Percentiles rank a stretch among this genome's conserved stretches.
Evolutionary conservation across 441 rosid genomes (phyloP).

Genomic region (Codiaeum variegatum): DNA sequence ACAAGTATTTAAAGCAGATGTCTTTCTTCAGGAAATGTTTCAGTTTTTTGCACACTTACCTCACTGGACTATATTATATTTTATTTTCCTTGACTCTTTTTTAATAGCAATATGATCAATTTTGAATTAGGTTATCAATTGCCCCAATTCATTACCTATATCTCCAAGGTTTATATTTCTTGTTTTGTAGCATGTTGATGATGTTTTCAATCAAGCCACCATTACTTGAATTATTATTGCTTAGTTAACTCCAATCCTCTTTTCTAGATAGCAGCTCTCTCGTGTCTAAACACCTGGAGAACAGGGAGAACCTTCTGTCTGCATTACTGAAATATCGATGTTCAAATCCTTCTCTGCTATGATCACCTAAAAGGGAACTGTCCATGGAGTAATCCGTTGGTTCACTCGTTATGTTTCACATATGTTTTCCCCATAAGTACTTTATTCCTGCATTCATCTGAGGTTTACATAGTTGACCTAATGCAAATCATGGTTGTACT

Average conservation of each 20-base stretch:
- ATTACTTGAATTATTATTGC: background rate
- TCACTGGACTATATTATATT: background rate
- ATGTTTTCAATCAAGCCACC: background rate
- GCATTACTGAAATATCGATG: background rate
- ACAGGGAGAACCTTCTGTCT: background rate
- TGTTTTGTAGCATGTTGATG: background rate
- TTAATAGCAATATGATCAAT: background rate
- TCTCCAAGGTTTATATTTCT: background rate
- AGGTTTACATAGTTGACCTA: background rate
- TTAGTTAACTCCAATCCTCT: background rate
- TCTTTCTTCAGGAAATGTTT: background rate
- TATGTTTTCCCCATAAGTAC: background rate
- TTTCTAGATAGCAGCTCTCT: background rate
- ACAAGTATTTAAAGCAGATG: too few relatives aligned
- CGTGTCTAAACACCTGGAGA: background rate
- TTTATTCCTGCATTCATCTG: background rate
- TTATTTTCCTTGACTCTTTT: background rate
- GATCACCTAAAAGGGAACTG: background rate
- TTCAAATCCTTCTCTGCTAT: background rate
- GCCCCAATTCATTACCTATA: background rate
- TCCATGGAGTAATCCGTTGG: background rate
- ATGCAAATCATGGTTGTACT: background rate
- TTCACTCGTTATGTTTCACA: background rate
- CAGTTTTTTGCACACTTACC: constrained; percentile 6
- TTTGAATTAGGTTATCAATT: background rate